Conservation (phyloP, 2,329 filamentous ascomycete genomes). For the Pseudogymnoascus sp. region DNA sequence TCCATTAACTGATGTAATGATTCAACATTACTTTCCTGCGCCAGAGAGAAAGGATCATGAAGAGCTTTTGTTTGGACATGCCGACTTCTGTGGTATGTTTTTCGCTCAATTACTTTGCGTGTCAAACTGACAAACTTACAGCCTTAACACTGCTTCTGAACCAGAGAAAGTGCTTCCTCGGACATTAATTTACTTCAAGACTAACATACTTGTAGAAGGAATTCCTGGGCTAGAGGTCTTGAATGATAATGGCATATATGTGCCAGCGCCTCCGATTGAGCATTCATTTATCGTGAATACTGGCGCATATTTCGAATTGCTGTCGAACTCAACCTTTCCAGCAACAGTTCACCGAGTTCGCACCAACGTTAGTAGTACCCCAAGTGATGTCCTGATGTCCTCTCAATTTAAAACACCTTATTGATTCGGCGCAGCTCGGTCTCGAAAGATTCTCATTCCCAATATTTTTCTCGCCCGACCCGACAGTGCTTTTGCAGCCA, state of each 20-base stretch:
- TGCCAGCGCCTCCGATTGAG: neutral
- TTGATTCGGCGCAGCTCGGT: neutral
- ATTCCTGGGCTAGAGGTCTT: neutral
- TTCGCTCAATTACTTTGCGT: neutral
- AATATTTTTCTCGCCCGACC: neutral
- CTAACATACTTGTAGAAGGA: neutral
- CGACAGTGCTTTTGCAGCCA: neutral
- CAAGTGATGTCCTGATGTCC: neutral
- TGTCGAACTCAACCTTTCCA: neutral
- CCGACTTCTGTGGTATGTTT: neutral
- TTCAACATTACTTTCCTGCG: neutral
- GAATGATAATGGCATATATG: slow-evolving; percentile 7
- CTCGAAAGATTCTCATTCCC: neutral
- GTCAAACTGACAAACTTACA: neutral
- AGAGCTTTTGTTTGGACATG: slow-evolving; percentile 11
- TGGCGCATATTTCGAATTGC: neutral
- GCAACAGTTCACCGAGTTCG: neutral
- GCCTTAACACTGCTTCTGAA: neutral
- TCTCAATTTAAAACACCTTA: neutral
- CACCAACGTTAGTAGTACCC: neutral
- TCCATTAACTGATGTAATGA: neutral
- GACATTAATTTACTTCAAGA: neutral
- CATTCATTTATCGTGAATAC: neutral
- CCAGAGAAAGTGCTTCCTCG: neutral
- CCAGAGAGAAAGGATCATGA: neutral